Conservation (phyloP, 2,329 filamentous ascomycete genomes). For the Blastomyces percursus region DNA sequence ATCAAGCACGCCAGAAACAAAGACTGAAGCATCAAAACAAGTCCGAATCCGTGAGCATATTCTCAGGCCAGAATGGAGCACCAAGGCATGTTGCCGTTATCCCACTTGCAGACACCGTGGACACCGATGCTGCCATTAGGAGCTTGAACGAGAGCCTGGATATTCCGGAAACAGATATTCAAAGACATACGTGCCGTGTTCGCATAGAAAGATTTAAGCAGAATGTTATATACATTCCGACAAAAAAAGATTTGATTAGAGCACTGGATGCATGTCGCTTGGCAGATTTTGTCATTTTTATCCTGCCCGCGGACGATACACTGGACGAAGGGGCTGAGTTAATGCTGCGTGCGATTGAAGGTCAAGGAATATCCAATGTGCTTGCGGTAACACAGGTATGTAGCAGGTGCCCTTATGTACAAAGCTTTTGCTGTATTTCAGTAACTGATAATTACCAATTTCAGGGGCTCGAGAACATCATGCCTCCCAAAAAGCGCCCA, state of each 20-base stretch:
- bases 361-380: slow-evolving; percentile 89
- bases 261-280: slow-evolving; percentile 76
- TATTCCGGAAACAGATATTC: slow-evolving; percentile 53
- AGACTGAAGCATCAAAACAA: slow-evolving; percentile 74
- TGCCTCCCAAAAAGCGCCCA: slow-evolving; percentile 65
- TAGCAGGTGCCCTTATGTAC: neutral
- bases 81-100: slow-evolving; percentile 81
- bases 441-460: slow-evolving; percentile 2
- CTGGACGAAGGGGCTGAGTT: slow-evolving; percentile 76
- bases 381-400: slow-evolving; percentile 62
- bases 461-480: slow-evolving; percentile 58
- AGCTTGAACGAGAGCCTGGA: slow-evolving; percentile 70
- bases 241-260: slow-evolving; percentile 60
- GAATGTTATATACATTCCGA: slow-evolving; percentile 73
- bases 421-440: neutral
- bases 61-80: slow-evolving; percentile 75
- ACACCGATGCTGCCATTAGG: slow-evolving; percentile 55
- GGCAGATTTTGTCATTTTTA: slow-evolving; percentile 82
- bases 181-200: slow-evolving; percentile 50
- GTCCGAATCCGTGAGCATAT: slow-evolving; percentile 65
- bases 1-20: slow-evolving; percentile 86
- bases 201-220: slow-evolving; percentile 88
- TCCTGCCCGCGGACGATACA: slow-evolving; percentile 71
- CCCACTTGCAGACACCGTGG: slow-evolving; percentile 64
- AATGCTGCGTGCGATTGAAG: slow-evolving; percentile 76